Percentiles rank a stretch among this genome's conserved stretches.
Conservation (phyloP, 345 rosid genomes). For the Streptanthus diversifolius region DNA sequence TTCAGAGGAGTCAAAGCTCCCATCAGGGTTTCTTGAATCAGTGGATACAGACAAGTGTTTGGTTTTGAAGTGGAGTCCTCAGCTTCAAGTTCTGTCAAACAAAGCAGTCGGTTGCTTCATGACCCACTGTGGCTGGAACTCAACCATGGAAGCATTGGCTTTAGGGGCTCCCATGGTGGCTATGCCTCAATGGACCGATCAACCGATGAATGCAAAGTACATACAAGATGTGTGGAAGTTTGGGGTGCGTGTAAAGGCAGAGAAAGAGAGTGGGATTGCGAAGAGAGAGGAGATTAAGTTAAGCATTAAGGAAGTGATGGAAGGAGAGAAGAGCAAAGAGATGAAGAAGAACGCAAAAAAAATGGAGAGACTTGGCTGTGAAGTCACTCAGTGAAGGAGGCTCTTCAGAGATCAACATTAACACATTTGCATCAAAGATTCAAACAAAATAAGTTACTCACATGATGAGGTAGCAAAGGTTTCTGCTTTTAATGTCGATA, state of each 20-base stretch:
- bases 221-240: conserved; percentile 59
- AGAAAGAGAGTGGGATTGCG: conserved; percentile 45
- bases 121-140: conserved; percentile 71
- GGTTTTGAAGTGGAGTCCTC: conserved; percentile 54
- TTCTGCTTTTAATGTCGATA: background rate
- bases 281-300: conserved; percentile 46
- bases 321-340: conserved; percentile 41
- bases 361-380: conserved; percentile 49
- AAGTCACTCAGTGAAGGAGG: conserved; percentile 50
- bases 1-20: conserved; percentile 49
- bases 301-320: conserved; percentile 52
- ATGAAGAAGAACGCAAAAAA: conserved; percentile 39
- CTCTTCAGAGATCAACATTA: conserved; percentile 45
- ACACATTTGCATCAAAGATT: conserved; percentile 34
- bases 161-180: conserved; percentile 55
- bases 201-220: conserved; percentile 50
- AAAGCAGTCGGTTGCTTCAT: conserved; percentile 54
- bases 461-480: background rate
- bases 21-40: conserved; percentile 22
- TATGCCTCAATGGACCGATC: conserved; percentile 60
- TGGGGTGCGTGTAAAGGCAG: conserved; percentile 50
- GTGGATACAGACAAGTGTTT: conserved; percentile 32
- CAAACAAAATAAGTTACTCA: background rate
- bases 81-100: conserved; percentile 44
- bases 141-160: conserved; percentile 47